These are phyloP conservation scores for Trichoderma sp. DNA, from an alignment of 2,329 filamentous ascomycete genomes.

Conservation along the genomic window DNA sequence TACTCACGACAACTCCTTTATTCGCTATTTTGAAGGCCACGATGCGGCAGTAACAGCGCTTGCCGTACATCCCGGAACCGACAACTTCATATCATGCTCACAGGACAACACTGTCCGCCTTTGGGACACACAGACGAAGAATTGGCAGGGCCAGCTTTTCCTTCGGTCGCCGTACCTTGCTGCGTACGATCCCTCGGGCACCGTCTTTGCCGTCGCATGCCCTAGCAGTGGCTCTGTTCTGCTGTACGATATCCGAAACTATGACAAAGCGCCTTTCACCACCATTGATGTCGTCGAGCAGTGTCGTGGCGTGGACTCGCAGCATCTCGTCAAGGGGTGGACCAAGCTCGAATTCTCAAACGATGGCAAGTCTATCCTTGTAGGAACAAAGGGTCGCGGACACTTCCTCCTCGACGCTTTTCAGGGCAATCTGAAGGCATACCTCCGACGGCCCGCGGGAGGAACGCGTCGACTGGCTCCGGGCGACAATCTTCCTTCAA, in stretches of 20 bases:
- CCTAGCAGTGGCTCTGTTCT: constrained; percentile 78
- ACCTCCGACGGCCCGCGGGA: constrained; percentile 63
- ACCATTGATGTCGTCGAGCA: constrained; percentile 77
- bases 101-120: constrained; percentile 89
- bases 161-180: constrained; percentile 80
- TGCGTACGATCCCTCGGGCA: constrained; percentile 89
- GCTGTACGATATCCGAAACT: constrained; percentile 92
- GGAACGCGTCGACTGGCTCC: constrained; percentile 57
- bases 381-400: constrained; percentile 81
- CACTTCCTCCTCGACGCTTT: constrained; percentile 96
- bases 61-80: constrained; percentile 79
- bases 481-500: constrained; percentile 50
- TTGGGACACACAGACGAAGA: constrained; percentile 84
- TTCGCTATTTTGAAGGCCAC: constrained; percentile 95
- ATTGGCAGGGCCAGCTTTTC: constrained; percentile 78
- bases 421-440: constrained; percentile 76
- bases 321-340: constrained; percentile 73
- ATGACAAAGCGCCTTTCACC: constrained; percentile 86
- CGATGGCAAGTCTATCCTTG: constrained; percentile 83
- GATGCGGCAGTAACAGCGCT: constrained; percentile 82
- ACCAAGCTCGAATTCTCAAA: constrained; percentile 94
- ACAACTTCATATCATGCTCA: constrained; percentile 90
- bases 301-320: constrained; percentile 52
- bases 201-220: constrained; percentile 87
- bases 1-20: constrained; percentile 94